Evolutionary conservation across 2,329 filamentous ascomycete species (phyloP).

Genomic region (Diaporthe citriasiana): DNA sequence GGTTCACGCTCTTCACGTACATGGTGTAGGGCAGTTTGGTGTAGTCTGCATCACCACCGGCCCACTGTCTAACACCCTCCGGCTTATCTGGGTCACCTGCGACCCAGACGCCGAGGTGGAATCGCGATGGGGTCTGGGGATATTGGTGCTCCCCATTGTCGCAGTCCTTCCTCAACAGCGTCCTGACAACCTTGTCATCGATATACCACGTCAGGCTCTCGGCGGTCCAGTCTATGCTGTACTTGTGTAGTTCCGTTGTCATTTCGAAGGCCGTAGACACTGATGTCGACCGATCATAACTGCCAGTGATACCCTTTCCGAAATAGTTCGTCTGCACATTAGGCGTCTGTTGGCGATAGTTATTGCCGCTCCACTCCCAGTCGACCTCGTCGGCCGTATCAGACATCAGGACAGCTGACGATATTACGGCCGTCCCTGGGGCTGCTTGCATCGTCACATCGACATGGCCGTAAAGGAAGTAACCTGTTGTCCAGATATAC

Average conservation of each 20-base stretch:
- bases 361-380: slow-evolving; percentile 30
- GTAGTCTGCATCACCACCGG: slow-evolving; percentile 12
- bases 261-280: not conserved
- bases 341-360: not conserved
- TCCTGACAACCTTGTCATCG: slow-evolving; percentile 9
- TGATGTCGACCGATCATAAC: slow-evolving; percentile 27
- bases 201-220: slow-evolving; percentile 28
- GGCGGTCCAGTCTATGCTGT: slow-evolving; percentile 26
- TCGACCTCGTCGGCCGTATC: slow-evolving; percentile 26
- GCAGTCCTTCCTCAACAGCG: slow-evolving; percentile 12
- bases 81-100: slow-evolving; percentile 13
- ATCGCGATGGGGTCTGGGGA: slow-evolving; percentile 22
- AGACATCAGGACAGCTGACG: slow-evolving; percentile 3
- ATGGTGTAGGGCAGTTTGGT: slow-evolving; percentile 3
- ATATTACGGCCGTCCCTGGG: slow-evolving; percentile 22
- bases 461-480: slow-evolving; percentile 24
- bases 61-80: slow-evolving; percentile 24
- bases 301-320: slow-evolving; percentile 25
- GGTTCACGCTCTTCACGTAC: slow-evolving; percentile 15
- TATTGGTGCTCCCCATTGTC: slow-evolving; percentile 23
- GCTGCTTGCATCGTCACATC: slow-evolving; percentile 26
- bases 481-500: slow-evolving; percentile 29
- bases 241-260: slow-evolving; percentile 15
- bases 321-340: slow-evolving; percentile 30
- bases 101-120: slow-evolving; percentile 30